Evolutionary conservation across 768 basidiomycete species (phyloP), one percentile per base, ranked within the genome.

Genomic region (Macrocybe gigantea): DNA sequence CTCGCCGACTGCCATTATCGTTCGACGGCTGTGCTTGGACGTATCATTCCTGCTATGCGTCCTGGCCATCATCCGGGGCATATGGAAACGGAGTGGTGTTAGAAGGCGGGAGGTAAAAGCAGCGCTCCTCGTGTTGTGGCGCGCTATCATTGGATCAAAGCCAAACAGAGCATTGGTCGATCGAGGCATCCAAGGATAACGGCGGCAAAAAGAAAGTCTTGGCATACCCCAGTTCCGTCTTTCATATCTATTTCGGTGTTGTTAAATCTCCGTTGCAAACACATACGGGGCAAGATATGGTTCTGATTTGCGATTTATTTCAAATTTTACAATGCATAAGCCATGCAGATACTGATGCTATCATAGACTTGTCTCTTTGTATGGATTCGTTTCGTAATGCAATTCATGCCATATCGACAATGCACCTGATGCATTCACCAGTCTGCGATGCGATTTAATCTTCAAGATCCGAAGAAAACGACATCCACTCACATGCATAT

Each of bases 381-480:
- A 22, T 4, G 22, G 22, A 22, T 44, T 11, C 29, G 8, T 44
- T 7, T 13, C 5, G 12, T 9, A 33, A 33, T 41, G 11, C 36
- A 30, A 10, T 15, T 74, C 58, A 80, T 49, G 73, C 62, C 93
- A 97, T 94, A 65, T 95, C 83, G 38, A 97, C 88, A 7, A 99
- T 88, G 55, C 93, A 94, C 53, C 95, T 88, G 60, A 99, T 96
- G 64, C 93, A 96, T 42, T 88, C 77, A 11, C 93, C 93, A 40
- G 66, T 71, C 87, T 93, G 42, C 0, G 55, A 13, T 33, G 60
- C 14, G 32, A 48, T 22, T 35, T 12, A 14, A 40, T 47, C 29
- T 12, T 38, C 44, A 46, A n/a, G 22, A 33, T n/a, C 38, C 12
- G 22, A 12, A 30, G 41, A 8, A 15, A 34, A 5, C 8, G 38